These are phyloP conservation scores for Dalechampia spathulata DNA, from an alignment of 441 rosid genomes.

Conservation along the genomic window DNA sequence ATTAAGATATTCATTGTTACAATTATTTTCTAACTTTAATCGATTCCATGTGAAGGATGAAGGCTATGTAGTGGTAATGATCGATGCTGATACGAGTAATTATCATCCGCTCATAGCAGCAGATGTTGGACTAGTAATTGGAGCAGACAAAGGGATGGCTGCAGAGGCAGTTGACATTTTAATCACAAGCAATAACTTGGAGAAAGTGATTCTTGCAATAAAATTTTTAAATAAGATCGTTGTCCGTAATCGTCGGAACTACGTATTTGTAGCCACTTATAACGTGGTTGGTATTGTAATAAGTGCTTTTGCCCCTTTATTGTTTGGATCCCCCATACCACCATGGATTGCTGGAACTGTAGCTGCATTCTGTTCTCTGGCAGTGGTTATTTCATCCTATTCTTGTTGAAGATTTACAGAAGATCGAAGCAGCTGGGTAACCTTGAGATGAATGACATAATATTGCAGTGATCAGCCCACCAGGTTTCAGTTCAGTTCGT, in stretches of 20 bases:
- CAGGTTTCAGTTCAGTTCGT: background rate
- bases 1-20: too few species aligned
- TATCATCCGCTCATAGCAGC: slow-evolving; percentile 85
- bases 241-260: slow-evolving; percentile 67
- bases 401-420: slow-evolving; percentile 60
- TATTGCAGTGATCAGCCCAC: background rate
- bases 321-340: slow-evolving; percentile 55
- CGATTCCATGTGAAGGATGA: slow-evolving; percentile 31
- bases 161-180: slow-evolving; percentile 91
- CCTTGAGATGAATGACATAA: slow-evolving; percentile 22
- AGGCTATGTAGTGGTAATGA: slow-evolving; percentile 76
- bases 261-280: slow-evolving; percentile 74
- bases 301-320: slow-evolving; percentile 82
- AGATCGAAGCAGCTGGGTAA: slow-evolving; percentile 55
- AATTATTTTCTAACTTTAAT: background rate
- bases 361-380: slow-evolving; percentile 92
- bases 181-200: slow-evolving; percentile 71
- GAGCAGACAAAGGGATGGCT: slow-evolving; percentile 85
- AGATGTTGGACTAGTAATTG: slow-evolving; percentile 93
- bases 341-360: slow-evolving; percentile 98
- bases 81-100: slow-evolving; percentile 81
- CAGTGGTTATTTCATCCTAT: slow-evolving; percentile 75
- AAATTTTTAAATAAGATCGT: slow-evolving; percentile 75
- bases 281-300: slow-evolving; percentile 74
- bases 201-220: slow-evolving; percentile 81